Evolutionary conservation across 2,329 filamentous ascomycete genomes (phyloP), one percentile per base, ranked within the genome.

Genomic region (Botrytis deweyae): DNA sequence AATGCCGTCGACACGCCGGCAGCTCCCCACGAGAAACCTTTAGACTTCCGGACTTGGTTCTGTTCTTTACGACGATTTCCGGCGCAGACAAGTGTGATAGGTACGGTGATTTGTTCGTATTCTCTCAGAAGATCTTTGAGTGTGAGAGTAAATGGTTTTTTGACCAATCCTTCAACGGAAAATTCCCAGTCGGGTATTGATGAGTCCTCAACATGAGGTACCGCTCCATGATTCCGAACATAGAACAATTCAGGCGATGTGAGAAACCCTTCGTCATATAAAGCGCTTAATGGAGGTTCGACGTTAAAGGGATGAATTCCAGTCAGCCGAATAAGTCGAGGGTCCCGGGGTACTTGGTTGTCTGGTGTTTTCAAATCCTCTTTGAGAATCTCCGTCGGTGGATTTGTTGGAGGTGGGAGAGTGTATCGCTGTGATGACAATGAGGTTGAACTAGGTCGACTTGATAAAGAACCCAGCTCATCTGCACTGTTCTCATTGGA

Each of bases 41-140:
- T 97, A 1, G 93, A 93, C 82, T 97, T 97, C 25, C 93, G 88
- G 4, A 97, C 93, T 70, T 93, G 87, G 78, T 98, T 98, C 81
- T 97, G 95, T 83, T 98, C 95, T 83, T 97, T 97, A 46, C 95
- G 88, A 74, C 95, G 88, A 82, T 98, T 98, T 1, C 95, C 95
- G 6, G 95, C 95, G 81, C 95, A 98, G 36, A 97, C 94, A 1
- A 98, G 87, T 0, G 95, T 97, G 74, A 98, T 87, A 0, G 95
- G 95, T 74, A 92, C 93, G 4, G 94, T 97, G 40, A 93, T 88
- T 80, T 97, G 93, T 72, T 95, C 90, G 78, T 92, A 97, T 14
- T 92, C 87, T 52, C 87, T 84, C 46, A 97, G 84, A 0, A 98
- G 87, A 70, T 96, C 89, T 55, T 88, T 87, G 68, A 98, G 84